Base-by-base conservation (phyloP, 345 rosid species). In the Mercurialis annua region DNA sequence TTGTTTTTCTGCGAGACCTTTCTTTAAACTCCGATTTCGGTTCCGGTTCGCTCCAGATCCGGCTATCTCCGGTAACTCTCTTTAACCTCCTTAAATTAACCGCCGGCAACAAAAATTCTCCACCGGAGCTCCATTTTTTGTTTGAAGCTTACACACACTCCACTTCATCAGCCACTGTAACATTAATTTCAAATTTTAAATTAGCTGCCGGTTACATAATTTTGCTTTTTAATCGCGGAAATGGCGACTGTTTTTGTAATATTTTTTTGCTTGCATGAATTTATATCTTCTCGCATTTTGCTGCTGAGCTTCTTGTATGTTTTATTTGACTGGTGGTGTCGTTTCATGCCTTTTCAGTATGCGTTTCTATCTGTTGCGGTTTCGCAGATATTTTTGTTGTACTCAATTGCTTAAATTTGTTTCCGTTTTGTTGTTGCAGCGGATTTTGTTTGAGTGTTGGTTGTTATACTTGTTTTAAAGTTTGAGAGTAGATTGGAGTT, bases 11-110 rank as follows among this genome's bases (percentile, higher is more conserved):
- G 11, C 50, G 31, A 55, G 2, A 2, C 11, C 24, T 38, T 49
- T 59, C 62, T 53, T 40, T 38, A 64, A 71, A 23, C 57, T 58
- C 62, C 75, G 73, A 51, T 70, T 63, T 51, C 43, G 23, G 71
- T n/a, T 20, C 23, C 64, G 44, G 43, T 69, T 58, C 38, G 64
- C 53, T n/a, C 40, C 59, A 65, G 77, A 71, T 77, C 78, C 76
- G 62, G 61, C 58, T 36, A 62, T 60, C 58, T 31, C 56, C 31
- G 78, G 78, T 72, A 69, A 55, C 10, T 54, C 62, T 36, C 29
- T 44, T 48, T 30, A 43, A 16, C 31, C 11, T 60, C 17, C n/a
- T 60, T 27, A 23, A 43, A 10, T 60, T 27, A 23, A 43, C 42
- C 24, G 23, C 5, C 10, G 31, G 30, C 18, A 1, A 14, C 1